Conservation (phyloP, 805 yeast genomes). For the Candida yuanshanica region DNA sequence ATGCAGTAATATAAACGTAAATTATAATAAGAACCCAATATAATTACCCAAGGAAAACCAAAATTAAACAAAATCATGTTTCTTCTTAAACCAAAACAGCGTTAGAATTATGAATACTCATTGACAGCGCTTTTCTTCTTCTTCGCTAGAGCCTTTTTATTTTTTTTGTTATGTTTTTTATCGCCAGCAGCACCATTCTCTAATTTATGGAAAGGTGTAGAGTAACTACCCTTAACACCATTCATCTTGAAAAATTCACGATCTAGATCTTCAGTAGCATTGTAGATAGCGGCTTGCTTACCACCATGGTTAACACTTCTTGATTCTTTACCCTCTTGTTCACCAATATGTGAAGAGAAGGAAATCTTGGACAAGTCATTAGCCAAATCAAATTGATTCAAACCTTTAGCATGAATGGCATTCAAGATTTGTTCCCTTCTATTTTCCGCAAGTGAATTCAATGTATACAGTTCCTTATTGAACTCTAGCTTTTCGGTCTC, state of each 20-base stretch:
- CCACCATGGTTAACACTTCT: slow-evolving; percentile 69
- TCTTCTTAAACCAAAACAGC: not conserved
- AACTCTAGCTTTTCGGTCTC: slow-evolving; percentile 55
- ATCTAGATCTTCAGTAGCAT: slow-evolving; percentile 80
- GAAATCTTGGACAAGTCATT: slow-evolving; percentile 67
- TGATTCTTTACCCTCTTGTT: slow-evolving; percentile 38
- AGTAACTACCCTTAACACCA: slow-evolving; percentile 54
- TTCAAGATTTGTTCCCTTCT: slow-evolving; percentile 65
- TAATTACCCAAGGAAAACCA: no score
- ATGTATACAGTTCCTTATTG: slow-evolving; percentile 68
- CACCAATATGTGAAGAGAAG: slow-evolving; percentile 71
- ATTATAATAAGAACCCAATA: no score
- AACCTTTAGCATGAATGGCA: slow-evolving; percentile 55
- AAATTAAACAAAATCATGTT: no score
- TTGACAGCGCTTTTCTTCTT: slow-evolving; percentile 10
- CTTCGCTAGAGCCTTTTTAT: slow-evolving; percentile 56
- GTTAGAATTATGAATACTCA: not conserved
- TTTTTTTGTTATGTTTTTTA: slow-evolving; percentile 71
- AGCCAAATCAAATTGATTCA: slow-evolving; percentile 59
- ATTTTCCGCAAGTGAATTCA: slow-evolving; percentile 60
- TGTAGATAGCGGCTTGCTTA: slow-evolving; percentile 70
- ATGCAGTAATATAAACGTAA: no score
- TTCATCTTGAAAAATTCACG: slow-evolving; percentile 76
- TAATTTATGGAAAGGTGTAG: slow-evolving; percentile 67
- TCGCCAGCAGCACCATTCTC: slow-evolving; percentile 26